Evolutionary conservation across 2,329 filamentous ascomycete genomes (phyloP), one percentile per base, ranked within the genome.

Genomic region (Penicillium corylophilum): DNA sequence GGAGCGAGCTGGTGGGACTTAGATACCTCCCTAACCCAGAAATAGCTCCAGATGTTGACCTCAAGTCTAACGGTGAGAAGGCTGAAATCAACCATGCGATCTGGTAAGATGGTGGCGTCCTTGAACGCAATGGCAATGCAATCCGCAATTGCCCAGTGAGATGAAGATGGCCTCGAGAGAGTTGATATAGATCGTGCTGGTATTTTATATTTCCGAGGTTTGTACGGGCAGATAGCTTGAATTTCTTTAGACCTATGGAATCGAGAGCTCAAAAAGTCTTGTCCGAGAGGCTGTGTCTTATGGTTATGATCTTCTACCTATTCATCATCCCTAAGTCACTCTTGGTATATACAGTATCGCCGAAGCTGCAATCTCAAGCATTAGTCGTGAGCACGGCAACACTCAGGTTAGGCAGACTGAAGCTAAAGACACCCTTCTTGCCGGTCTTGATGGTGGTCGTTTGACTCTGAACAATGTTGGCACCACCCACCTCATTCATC

Each of bases 401-500:
- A 45, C 65, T 67, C 44, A 66, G 41, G 22, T 65, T 59, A 3
- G 64, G 63, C 50, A 67, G 29, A 9, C 47, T 61, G 44, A 67
- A 67, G 15, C 46, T 55, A 41, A 66, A 67, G n/a, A 57, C 60
- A 7, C 64, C 64, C 41, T 55, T 54, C 33, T 55, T 57, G 9
- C 61, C 63, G 8, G 64, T 64, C 41, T 53, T 58, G 36, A 67
- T 53, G 10, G 49, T 61, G 13, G 54, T 55, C 0, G 52, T 59
- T 33, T 57, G 45, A 51, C 50, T 57, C 7, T 56, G 48, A 5
- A 67, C 63, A 5, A 62, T 38, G 39, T 67, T 59, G 12, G 50
- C 7, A 0, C 47, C 59, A 15, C 56, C 65, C 48, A 68, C 61
- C 7, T 51, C 71, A 60, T 60, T 72, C 68, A 62, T 70, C 42